A percentile compares a stretch with the other conserved stretches of the same genome.
These are phyloP conservation scores for Stagonosporopsis chrysanthemi DNA, from an alignment of 2,329 filamentous ascomycete genomes.

Conservation along the genomic window DNA sequence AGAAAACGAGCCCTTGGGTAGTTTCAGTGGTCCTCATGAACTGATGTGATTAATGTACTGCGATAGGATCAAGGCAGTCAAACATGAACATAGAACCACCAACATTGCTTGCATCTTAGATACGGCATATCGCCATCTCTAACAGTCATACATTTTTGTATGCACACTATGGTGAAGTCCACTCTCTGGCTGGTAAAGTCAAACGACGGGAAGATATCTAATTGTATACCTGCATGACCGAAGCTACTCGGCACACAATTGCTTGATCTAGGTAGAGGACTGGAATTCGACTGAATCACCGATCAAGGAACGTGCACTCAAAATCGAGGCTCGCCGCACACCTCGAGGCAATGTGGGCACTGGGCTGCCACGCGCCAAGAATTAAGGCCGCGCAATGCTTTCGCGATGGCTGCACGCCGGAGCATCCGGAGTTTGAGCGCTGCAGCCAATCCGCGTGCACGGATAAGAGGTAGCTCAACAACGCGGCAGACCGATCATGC, in stretches of 20 bases:
- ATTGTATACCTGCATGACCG: no score
- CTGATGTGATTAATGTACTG: no score
- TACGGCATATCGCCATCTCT: no score
- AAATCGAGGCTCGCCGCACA: not conserved
- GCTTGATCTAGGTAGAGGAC: not conserved
- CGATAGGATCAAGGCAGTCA: no score
- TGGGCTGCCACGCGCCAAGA: slow-evolving; percentile 1
- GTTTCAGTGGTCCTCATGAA: no score
- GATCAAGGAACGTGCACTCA: not conserved
- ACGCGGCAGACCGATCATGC: not conserved
- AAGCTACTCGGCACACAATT: no score
- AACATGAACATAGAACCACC: no score
- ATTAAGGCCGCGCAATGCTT: slow-evolving; percentile 10
- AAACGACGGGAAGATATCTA: no score
- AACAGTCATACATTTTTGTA: no score
- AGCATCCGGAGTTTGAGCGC: not conserved
- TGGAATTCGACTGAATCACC: not conserved
- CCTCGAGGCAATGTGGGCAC: not conserved
- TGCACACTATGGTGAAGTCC: no score
- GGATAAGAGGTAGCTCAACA: slow-evolving; percentile 8
- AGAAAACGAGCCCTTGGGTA: no score
- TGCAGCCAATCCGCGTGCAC: slow-evolving; percentile 6
- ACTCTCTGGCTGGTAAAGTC: no score
- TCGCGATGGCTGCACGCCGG: slow-evolving; percentile 4
- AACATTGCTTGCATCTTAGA: not conserved